These are phyloP conservation scores for Candida nonsorbophila DNA, from an alignment of 805 yeast genomes.

Conservation along the genomic window DNA sequence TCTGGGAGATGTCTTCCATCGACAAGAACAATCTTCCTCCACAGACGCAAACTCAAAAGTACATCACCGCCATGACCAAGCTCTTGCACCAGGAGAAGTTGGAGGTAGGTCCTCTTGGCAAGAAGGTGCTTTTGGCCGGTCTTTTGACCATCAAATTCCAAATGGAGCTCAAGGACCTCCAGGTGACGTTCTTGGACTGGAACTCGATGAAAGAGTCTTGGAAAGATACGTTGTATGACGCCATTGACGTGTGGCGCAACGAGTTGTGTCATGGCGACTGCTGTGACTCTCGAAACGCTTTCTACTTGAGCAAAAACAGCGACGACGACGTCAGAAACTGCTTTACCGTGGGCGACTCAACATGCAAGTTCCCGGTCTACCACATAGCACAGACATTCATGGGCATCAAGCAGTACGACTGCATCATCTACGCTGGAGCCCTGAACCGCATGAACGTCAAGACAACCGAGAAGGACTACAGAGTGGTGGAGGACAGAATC, in stretches of 20 bases:
- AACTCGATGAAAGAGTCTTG: slow-evolving; percentile 11
- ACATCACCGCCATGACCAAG: slow-evolving; percentile 11
- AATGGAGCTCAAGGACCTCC: slow-evolving; percentile 13
- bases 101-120: slow-evolving; percentile 10
- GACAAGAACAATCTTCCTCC: slow-evolving; percentile 7
- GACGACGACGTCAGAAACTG: slow-evolving; percentile 4
- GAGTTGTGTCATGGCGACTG: slow-evolving; percentile 13
- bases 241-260: slow-evolving; percentile 17
- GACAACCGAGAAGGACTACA: slow-evolving; percentile 28
- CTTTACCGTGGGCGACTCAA: slow-evolving; percentile 9
- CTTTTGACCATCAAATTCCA: slow-evolving; percentile 11
- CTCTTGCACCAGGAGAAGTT: slow-evolving; percentile 13
- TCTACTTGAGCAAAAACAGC: slow-evolving; percentile 1
- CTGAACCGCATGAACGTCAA: slow-evolving; percentile 39
- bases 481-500: slow-evolving; percentile 44
- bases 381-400: slow-evolving; percentile 18
- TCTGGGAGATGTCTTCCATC: slow-evolving; percentile 15
- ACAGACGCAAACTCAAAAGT: slow-evolving; percentile 12
- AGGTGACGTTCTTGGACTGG: slow-evolving; percentile 11
- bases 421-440: slow-evolving; percentile 20
- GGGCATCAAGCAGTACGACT: slow-evolving; percentile 17
- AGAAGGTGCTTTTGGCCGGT: slow-evolving; percentile 11
- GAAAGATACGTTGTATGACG: slow-evolving; percentile 13
- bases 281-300: slow-evolving; percentile 11
- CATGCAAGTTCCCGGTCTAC: slow-evolving; percentile 16